Evolutionary conservation across 2,329 filamentous ascomycete species (phyloP), one percentile per base, ranked within the genome.

Genomic region (Alternaria rosae): DNA sequence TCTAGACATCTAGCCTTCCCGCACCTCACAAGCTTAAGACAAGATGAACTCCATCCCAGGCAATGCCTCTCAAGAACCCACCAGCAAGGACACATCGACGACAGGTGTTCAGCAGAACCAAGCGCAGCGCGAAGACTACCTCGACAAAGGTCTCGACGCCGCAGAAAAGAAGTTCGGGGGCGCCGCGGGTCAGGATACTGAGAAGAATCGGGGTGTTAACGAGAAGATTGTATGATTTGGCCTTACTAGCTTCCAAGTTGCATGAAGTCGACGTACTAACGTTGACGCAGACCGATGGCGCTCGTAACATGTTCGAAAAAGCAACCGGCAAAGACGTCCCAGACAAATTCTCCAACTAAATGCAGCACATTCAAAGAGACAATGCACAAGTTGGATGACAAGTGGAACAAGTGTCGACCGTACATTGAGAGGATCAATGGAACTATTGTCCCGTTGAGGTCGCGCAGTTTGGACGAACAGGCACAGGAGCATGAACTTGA

Each of bases 281-380:
- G 15, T 12, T 32, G 6, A 17, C 21, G 1, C 55, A 78, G 75
- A 86, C 85, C 57, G 85, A 87, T 71, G 75, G 77, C 43, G 82
- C 78, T 5, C 78, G 85, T 56, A 78, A 76, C 20, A 69, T 83
- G 67, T 86, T 86, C 55, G 85, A 87, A 74, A 84, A 84, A 72
- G 66, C 73, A 8, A 85, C 84, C 61, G 85, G 82, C 54, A 83
- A 82, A 68, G 66, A 85, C 9, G 78, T 85, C 11, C 81, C 84
- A 9, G 74, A 81, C 12, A 85, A 85, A 75, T 68, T 83, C 72
- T 84, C 82, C 47, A 84, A 84, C 70, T 84, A 81, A 59, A 51
- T 25, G 54, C 5, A 23, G 28, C 13, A 50, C 21, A 9, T 51
- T 57, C n/a, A 64, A 55, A 21, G 48, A 47, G 6, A 30, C 28